phyloP scores from a whole-genome alignment of 495 filamentous ascomycete species.

The Parathielavia appendiculata region DNA sequence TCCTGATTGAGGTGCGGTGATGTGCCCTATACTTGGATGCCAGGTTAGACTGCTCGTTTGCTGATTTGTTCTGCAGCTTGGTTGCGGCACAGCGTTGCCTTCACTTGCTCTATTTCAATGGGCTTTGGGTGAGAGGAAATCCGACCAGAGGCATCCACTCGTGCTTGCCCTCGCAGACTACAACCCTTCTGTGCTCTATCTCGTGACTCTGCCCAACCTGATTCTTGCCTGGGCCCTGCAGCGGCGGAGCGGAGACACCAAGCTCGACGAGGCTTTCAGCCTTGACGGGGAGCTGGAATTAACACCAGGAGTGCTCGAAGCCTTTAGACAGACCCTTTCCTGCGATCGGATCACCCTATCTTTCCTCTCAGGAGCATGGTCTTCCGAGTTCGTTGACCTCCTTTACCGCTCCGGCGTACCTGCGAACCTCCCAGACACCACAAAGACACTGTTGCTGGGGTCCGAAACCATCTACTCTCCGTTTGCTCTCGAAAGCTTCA shows the following conservation, averaged over 20 bases:
- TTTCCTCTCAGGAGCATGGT: constrained; percentile 84
- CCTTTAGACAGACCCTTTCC: constrained; percentile 57
- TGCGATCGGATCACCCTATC: constrained; percentile 54
- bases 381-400: constrained; percentile 58
- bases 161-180: constrained; percentile 82
- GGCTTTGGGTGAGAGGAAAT: constrained; percentile 42
- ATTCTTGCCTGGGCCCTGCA: constrained; percentile 70
- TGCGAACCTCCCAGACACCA: constrained; percentile 18
- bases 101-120: constrained; percentile 71
- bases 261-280: constrained; percentile 37
- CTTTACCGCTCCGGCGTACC: constrained; percentile 34
- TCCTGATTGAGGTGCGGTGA: constrained; percentile 68
- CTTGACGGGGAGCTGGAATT: constrained; percentile 71
- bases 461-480: constrained; percentile 97
- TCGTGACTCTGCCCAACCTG: constrained; percentile 86
- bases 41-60: background rate
- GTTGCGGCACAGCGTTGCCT: constrained; percentile 86
- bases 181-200: constrained; percentile 75
- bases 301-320: constrained; percentile 53
- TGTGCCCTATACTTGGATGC: background rate
- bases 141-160: constrained; percentile 33
- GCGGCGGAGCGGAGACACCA: constrained; percentile 27
- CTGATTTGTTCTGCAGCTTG: constrained; percentile 55
- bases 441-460: constrained; percentile 59
- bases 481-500: constrained; percentile 64